phyloP scores from a whole-genome alignment of 768 basidiomycete genomes.

The Phylloporus sp. region DNA sequence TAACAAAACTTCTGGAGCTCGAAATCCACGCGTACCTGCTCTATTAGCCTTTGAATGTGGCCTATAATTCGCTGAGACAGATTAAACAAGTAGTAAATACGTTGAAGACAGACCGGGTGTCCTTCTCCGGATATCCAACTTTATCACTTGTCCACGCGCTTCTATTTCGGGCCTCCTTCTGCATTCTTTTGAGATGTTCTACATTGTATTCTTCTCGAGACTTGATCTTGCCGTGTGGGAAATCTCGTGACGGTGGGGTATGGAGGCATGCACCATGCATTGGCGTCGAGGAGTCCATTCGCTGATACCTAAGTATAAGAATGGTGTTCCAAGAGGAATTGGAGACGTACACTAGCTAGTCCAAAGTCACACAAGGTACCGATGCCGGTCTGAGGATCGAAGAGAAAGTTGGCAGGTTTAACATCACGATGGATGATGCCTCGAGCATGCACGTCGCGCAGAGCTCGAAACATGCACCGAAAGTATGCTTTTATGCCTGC shows the following conservation, averaged over 20 bases:
- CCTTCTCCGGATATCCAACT: slow-evolving; percentile 76
- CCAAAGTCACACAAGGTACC: slow-evolving; percentile 95
- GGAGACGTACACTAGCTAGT: slow-evolving; percentile 74
- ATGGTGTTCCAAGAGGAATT: neutral
- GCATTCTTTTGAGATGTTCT: slow-evolving; percentile 49
- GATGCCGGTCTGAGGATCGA: slow-evolving; percentile 74
- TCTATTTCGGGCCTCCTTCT: slow-evolving; percentile 56
- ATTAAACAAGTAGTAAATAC: neutral
- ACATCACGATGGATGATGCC: slow-evolving; percentile 94
- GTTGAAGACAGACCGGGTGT: slow-evolving; percentile 49
- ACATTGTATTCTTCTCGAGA: slow-evolving; percentile 42
- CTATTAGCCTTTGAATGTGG: slow-evolving; percentile 89
- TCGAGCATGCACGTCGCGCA: slow-evolving; percentile 82
- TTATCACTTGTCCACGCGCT: slow-evolving; percentile 53
- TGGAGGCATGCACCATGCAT: slow-evolving; percentile 69
- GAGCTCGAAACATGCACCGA: slow-evolving; percentile 82
- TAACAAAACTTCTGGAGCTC: slow-evolving; percentile 92
- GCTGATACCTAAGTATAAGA: slow-evolving; percentile 35
- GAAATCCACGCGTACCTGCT: slow-evolving; percentile 94
- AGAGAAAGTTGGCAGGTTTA: slow-evolving; percentile 97
- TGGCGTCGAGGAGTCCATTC: slow-evolving; percentile 45
- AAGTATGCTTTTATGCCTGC: slow-evolving; percentile 81
- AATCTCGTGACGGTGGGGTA: slow-evolving; percentile 51
- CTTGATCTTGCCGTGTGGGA: slow-evolving; percentile 65
- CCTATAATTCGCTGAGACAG: slow-evolving; percentile 33